Conservation (phyloP, 2,329 filamentous ascomycete genomes). For the Colletotrichum trifolii region DNA sequence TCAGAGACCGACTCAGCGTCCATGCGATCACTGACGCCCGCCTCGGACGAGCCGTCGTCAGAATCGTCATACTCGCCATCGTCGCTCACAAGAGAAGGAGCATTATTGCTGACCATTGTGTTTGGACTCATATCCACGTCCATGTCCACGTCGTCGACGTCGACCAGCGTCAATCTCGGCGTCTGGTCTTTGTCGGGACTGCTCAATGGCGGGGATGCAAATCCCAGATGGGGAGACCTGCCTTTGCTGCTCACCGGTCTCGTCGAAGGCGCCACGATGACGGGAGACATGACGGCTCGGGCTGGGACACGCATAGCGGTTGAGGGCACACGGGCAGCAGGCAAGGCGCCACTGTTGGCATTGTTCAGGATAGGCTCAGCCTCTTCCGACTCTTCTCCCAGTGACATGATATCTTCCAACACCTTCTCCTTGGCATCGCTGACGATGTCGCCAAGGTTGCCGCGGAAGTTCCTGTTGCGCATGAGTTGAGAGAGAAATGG, state of each 20-base stretch:
- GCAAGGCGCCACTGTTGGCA: constrained; percentile 42
- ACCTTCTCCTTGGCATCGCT: constrained; percentile 67
- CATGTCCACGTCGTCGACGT: constrained; percentile 63
- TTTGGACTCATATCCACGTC: constrained; percentile 75
- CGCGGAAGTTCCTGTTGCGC: constrained; percentile 68
- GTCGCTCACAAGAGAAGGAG: constrained; percentile 83
- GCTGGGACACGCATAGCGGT: constrained; percentile 69
- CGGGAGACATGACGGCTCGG: constrained; percentile 65
- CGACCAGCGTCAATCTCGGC: constrained; percentile 47
- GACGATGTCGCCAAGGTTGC: constrained; percentile 69
- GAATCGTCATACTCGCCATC: constrained; percentile 83
- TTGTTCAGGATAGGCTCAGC: constrained; percentile 47
- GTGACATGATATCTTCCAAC: constrained; percentile 60
- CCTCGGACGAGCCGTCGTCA: constrained; percentile 70
- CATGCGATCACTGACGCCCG: constrained; percentile 66
- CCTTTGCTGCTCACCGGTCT: constrained; percentile 71
- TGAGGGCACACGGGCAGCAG: constrained; percentile 42
- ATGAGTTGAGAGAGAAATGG: constrained; percentile 77
- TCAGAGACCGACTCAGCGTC: constrained; percentile 71
- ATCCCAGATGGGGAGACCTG: constrained; percentile 51
- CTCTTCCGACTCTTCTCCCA: constrained; percentile 67
- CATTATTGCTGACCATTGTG: constrained; percentile 78
- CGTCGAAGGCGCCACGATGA: constrained; percentile 50
- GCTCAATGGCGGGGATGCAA: constrained; percentile 49
- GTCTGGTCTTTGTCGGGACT: constrained; percentile 39